Evolutionary conservation across 2,329 filamentous ascomycete genomes (phyloP).

Genomic region (Verticillium nubilum): DNA sequence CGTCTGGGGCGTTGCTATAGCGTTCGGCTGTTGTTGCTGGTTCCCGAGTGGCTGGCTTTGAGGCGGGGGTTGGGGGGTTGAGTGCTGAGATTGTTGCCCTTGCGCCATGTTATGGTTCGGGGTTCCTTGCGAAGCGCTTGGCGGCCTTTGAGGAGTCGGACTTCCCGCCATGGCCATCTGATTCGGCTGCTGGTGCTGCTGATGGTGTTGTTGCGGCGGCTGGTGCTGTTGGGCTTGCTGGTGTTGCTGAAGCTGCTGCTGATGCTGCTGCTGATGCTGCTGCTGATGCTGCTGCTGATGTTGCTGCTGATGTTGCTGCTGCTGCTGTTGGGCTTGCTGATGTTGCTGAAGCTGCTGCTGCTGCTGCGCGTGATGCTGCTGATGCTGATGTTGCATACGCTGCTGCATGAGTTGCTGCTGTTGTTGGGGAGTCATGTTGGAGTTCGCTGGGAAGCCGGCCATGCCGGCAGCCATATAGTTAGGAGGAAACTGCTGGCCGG

Average conservation of each 20-base stretch:
- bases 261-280: slow-evolving; percentile 18
- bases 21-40: slow-evolving; percentile 22
- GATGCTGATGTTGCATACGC: slow-evolving; percentile 15
- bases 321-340: slow-evolving; percentile 27
- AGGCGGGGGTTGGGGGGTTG: slow-evolving; percentile 25
- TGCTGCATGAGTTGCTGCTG: slow-evolving; percentile 20
- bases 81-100: slow-evolving; percentile 24
- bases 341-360: slow-evolving; percentile 22
- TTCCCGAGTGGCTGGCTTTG: slow-evolving; percentile 26
- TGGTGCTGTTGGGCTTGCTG: slow-evolving; percentile 28
- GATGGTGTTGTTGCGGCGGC: slow-evolving; percentile 30
- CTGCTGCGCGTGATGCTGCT: slow-evolving; percentile 17
- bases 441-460: slow-evolving; percentile 51
- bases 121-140: slow-evolving; percentile 15
- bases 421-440: slow-evolving; percentile 43
- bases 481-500: slow-evolving; percentile 40
- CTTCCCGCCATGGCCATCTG: not conserved
- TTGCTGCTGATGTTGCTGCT: slow-evolving; percentile 31
- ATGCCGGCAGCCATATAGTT: slow-evolving; percentile 52
- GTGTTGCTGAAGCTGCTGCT: slow-evolving; percentile 21
- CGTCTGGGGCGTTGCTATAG: slow-evolving; percentile 48
- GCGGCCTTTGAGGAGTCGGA: slow-evolving; percentile 21
- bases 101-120: slow-evolving; percentile 9
- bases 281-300: slow-evolving; percentile 18
- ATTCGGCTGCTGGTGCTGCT: slow-evolving; percentile 14